Base-by-base conservation (phyloP, 2,329 filamentous ascomycete genomes). In the Didymella segeticola region DNA sequence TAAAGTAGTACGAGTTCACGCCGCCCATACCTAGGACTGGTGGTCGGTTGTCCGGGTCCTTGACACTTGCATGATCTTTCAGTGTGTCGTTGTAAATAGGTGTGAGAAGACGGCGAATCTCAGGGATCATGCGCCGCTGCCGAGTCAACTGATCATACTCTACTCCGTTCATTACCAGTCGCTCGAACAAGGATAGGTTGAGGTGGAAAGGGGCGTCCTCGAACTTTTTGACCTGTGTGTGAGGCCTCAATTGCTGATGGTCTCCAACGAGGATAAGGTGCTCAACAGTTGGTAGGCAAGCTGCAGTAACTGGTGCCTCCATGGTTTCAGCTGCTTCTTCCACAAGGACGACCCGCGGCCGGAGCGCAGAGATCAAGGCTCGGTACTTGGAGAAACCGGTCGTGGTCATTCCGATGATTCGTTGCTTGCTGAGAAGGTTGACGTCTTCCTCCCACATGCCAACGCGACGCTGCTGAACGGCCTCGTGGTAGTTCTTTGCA, bases 311-410 rank as follows among this genome's bases (percentile, higher is more conserved):
- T 1, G 83, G 84, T 6, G 85, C 84, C 67, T 90, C 88, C 5
- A 87, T 81, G 0, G 88, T 89, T 68, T 96, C 90, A 0, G 90
- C 91, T 0, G 89, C 89, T 75, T 95, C 89, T 77, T 95, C 89
- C 42, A 96, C 86, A 30, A 96, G 75, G 12, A 93, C 80, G 3
- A 90, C 79, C 20, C 80, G 84, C 0, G 91, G 89, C 23, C 83
- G 79, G 4, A 93, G 69, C 2, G 84, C 83, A 1, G 86, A 80
- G 19, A 96, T 78, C 2, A 93, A 78, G 1, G 82, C 84, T 3
- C 90, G 85, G 57, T 95, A 93, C 63, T 96, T 96, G 72, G 87
- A 88, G 8, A 96, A 70, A 1, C 91, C 90, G 0, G 91, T 96
- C 0, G 89, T 92, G 0, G 91, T 96, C 79, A 87, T 82, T 8